Evolutionary conservation across 768 basidiomycete genomes (phyloP).

Genomic region (Tylopilus plumbeoviolaceoides): DNA sequence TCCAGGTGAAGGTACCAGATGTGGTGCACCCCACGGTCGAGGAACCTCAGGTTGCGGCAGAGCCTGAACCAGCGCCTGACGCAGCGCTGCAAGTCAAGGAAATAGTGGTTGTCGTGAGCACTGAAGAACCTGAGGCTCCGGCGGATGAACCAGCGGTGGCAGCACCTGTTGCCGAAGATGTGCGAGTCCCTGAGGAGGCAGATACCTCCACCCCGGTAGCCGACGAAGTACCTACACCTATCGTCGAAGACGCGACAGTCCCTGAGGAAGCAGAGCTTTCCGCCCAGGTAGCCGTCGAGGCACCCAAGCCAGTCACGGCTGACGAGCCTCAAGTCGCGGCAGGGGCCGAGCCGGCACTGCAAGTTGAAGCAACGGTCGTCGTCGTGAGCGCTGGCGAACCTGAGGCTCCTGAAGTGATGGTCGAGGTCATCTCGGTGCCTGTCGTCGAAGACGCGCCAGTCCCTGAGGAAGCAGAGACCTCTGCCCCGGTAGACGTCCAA

Average conservation of each 20-base stretch:
- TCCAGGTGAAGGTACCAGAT: not conserved
- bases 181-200: too few species aligned
- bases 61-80: not conserved
- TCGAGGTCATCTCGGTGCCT: not conserved
- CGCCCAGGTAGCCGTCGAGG: too few species aligned
- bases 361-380: not conserved
- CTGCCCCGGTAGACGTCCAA: too few species aligned
- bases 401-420: not conserved
- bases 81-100: not conserved
- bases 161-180: too few species aligned
- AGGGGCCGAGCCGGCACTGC: not conserved
- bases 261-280: too few species aligned
- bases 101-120: not conserved
- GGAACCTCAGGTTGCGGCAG: not conserved
- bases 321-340: not conserved
- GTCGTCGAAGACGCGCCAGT: too few species aligned
- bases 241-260: too few species aligned
- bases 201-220: too few species aligned
- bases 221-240: too few species aligned
- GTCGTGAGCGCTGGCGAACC: not conserved
- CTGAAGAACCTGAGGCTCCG: not conserved
- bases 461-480: too few species aligned
- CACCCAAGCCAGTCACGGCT: not conserved
- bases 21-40: not conserved
- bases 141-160: not conserved